A percentile compares a stretch with the other conserved stretches of the same genome.
These are phyloP conservation scores for Apophysomyces elegans DNA, from an alignment of 371 early-diverging fungal species.

Conservation along the genomic window DNA sequence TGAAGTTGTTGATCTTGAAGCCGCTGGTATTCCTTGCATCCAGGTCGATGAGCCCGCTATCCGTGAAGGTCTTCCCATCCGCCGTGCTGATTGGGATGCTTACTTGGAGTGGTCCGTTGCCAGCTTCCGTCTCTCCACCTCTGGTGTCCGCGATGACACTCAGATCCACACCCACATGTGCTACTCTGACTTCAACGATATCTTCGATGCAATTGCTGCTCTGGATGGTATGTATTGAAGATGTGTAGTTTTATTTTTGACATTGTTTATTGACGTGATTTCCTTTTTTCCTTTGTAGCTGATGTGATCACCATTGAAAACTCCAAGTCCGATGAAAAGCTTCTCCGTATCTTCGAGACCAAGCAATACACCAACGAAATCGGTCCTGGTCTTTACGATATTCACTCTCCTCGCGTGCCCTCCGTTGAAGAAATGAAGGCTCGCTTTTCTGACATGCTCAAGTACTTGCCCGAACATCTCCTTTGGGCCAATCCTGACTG, in stretches of 20 bases:
- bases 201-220: slow-evolving; percentile 88
- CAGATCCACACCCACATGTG: slow-evolving; percentile 98
- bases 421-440: slow-evolving; percentile 85
- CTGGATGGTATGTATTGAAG: slow-evolving; percentile 61
- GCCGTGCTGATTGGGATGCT: slow-evolving; percentile 82
- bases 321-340: slow-evolving; percentile 95
- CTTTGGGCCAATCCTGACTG: slow-evolving; percentile 99
- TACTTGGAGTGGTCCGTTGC: slow-evolving; percentile 96
- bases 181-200: slow-evolving; percentile 98
- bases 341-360: slow-evolving; percentile 83
- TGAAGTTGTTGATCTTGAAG: slow-evolving; percentile 93
- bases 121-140: slow-evolving; percentile 89
- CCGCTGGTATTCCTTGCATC: slow-evolving; percentile 90
- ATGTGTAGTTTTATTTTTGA: no score
- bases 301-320: slow-evolving; percentile 98
- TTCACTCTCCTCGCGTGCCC: slow-evolving; percentile 96
- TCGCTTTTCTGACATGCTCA: slow-evolving; percentile 78
- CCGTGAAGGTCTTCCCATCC: slow-evolving; percentile 96
- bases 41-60: slow-evolving; percentile 99
- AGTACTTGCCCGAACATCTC: slow-evolving; percentile 74
- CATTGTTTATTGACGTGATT: neutral
- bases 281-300: slow-evolving; percentile 45
- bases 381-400: slow-evolving; percentile 97
- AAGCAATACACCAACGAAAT: slow-evolving; percentile 89
- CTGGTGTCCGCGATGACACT: slow-evolving; percentile 86